Evolutionary conservation across 1,139 yeast species (phyloP).

Genomic region (Taphrina betulina): DNA sequence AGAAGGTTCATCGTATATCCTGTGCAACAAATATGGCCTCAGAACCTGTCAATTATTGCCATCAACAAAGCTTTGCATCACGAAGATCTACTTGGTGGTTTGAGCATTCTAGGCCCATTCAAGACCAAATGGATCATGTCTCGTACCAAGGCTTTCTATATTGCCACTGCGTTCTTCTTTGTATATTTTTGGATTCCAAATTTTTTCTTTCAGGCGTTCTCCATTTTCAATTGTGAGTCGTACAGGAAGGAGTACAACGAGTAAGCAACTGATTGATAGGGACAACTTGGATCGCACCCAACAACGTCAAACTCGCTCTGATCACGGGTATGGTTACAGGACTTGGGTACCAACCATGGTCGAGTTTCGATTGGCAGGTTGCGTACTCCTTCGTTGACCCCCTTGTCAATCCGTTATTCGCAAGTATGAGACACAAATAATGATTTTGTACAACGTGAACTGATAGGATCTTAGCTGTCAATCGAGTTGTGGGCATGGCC

Average conservation of each 20-base stretch:
- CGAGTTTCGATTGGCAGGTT: slow-evolving; percentile 44
- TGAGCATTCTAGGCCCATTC: slow-evolving; percentile 58
- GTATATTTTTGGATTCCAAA: slow-evolving; percentile 58
- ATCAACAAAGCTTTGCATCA: slow-evolving; percentile 27
- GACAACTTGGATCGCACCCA: slow-evolving; percentile 64
- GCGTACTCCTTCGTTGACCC: background rate
- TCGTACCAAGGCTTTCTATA: slow-evolving; percentile 51
- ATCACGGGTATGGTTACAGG: slow-evolving; percentile 59
- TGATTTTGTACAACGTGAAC: no score
- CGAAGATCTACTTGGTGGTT: background rate
- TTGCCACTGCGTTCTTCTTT: slow-evolving; percentile 48
- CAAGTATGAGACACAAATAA: no score
- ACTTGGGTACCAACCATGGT: slow-evolving; percentile 53
- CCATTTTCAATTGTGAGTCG: slow-evolving; percentile 53
- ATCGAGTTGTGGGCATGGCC: slow-evolving; percentile 22
- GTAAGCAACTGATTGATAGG: background rate
- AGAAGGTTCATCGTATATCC: slow-evolving; percentile 61
- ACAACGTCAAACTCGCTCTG: slow-evolving; percentile 54
- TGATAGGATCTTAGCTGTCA: slow-evolving; percentile 33
- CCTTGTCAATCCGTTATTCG: slow-evolving; percentile 47
- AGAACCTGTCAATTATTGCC: slow-evolving; percentile 43
- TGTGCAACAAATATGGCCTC: slow-evolving; percentile 66
- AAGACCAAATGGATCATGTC: slow-evolving; percentile 58
- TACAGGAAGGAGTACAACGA: background rate
- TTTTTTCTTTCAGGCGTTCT: slow-evolving; percentile 53